Percentiles rank a stretch among this genome's conserved stretches.
These are phyloP conservation scores for Heliocybe sulcata DNA, from an alignment of 1,284 basidiomycete species.

Conservation along the genomic window DNA sequence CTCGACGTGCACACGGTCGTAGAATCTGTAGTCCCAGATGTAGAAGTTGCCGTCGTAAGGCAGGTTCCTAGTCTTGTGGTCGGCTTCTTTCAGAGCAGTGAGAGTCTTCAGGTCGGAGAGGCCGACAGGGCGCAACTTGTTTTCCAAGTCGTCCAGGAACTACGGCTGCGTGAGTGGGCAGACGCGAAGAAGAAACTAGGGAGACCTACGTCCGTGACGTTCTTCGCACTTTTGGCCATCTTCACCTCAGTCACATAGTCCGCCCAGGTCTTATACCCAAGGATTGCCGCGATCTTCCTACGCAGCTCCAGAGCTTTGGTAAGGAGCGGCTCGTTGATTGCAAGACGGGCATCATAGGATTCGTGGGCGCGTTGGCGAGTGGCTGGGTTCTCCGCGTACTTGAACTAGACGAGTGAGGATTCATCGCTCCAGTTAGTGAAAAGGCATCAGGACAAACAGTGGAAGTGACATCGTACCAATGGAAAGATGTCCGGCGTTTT, in stretches of 20 bases:
- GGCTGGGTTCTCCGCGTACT: slow-evolving; percentile 64
- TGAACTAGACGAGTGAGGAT: slow-evolving; percentile 58
- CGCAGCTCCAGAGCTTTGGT: slow-evolving; percentile 61
- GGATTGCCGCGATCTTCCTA: slow-evolving; percentile 54
- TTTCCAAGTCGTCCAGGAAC: slow-evolving; percentile 70
- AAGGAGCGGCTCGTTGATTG: slow-evolving; percentile 63
- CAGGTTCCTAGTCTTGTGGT: slow-evolving; percentile 49
- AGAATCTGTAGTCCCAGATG: slow-evolving; percentile 64
- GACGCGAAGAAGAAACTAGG: not conserved
- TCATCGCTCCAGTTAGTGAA: no score
- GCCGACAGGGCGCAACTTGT: slow-evolving; percentile 68
- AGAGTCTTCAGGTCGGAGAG: slow-evolving; percentile 58
- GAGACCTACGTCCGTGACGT: slow-evolving; percentile 40
- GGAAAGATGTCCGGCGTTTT: slow-evolving; percentile 76
- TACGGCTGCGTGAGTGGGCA: no score
- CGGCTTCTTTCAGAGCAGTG: slow-evolving; percentile 66
- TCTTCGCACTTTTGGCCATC: slow-evolving; percentile 71
- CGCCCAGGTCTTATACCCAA: slow-evolving; percentile 77
- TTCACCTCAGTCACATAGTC: slow-evolving; percentile 77
- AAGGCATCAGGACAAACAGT: no score
- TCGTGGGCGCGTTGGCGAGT: slow-evolving; percentile 61
- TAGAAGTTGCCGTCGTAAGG: slow-evolving; percentile 66
- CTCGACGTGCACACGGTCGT: slow-evolving; percentile 68
- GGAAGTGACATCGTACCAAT: slow-evolving; percentile 37
- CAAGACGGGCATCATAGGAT: slow-evolving; percentile 60